A percentile compares a stretch with the other conserved stretches of the same genome.
These are phyloP conservation scores for Cyclostephanos invisitatus DNA, from an alignment of 108 stramenopile species.

Conservation along the genomic window DNA sequence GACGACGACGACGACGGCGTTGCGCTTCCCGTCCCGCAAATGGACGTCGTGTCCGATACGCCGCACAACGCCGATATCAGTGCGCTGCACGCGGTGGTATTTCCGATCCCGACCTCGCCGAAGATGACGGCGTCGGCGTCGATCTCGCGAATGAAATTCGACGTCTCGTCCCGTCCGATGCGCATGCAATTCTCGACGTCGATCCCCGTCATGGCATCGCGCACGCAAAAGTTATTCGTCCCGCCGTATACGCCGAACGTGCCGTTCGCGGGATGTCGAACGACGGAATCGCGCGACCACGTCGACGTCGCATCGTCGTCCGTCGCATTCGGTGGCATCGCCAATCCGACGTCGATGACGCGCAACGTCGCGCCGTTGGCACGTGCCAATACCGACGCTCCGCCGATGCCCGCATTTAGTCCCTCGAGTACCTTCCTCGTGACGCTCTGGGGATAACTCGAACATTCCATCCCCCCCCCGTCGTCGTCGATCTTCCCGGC, in stretches of 20 bases:
- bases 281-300: no score
- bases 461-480: conserved; percentile 65
- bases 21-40: conserved; percentile 73
- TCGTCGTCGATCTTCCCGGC: conserved; percentile 50
- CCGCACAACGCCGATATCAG: conserved; percentile 63
- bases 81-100: conserved; percentile 75
- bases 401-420: conserved; percentile 60
- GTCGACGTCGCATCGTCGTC: no score
- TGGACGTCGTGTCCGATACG: conserved; percentile 10
- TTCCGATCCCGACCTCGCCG: conserved; percentile 88
- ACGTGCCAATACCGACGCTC: conserved; percentile 63
- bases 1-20: no score
- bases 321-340: neutral
- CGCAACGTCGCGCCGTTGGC: conserved; percentile 50
- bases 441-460: conserved; percentile 71
- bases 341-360: conserved; percentile 79
- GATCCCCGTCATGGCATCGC: conserved; percentile 65
- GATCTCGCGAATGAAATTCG: conserved; percentile 29
- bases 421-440: conserved; percentile 60
- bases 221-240: conserved; percentile 63
- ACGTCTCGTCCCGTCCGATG: conserved; percentile 47
- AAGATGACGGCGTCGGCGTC: conserved; percentile 45
- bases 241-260: conserved; percentile 42
- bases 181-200: conserved; percentile 49
- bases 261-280: conserved; percentile 19